These are phyloP conservation scores for Penicillium simplicissimum DNA, from an alignment of 495 filamentous ascomycete species.

Conservation along the genomic window DNA sequence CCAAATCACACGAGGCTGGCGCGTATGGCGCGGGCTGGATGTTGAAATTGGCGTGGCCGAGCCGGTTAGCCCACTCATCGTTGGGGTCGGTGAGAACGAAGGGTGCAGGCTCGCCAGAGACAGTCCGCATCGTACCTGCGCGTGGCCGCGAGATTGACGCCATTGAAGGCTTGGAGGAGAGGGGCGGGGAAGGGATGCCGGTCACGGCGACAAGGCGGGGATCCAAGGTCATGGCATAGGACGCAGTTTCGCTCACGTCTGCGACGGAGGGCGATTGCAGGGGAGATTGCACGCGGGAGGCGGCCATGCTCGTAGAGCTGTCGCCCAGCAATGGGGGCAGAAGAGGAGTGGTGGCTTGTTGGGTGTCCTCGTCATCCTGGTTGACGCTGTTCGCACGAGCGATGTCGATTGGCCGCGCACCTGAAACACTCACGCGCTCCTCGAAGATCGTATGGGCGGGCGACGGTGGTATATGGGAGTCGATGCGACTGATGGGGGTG, in stretches of 20 bases:
- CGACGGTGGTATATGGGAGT: constrained; percentile 59
- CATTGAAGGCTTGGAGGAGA: constrained; percentile 76
- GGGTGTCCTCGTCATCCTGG: constrained; percentile 56
- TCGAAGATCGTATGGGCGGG: constrained; percentile 68
- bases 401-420: constrained; percentile 55
- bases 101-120: constrained; percentile 57
- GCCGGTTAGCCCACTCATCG: constrained; percentile 78
- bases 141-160: constrained; percentile 66
- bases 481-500: constrained; percentile 50
- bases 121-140: constrained; percentile 47
- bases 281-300: constrained; percentile 63
- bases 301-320: constrained; percentile 39
- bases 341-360: constrained; percentile 74
- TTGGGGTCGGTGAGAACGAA: constrained; percentile 62
- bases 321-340: constrained; percentile 77
- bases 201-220: constrained; percentile 47
- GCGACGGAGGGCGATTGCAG: constrained; percentile 78
- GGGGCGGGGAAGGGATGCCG: constrained; percentile 67
- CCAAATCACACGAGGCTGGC: constrained; percentile 58
- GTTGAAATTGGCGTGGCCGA: constrained; percentile 91
- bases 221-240: constrained; percentile 42
- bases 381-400: constrained; percentile 55
- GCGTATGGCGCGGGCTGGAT: constrained; percentile 81
- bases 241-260: constrained; percentile 39
- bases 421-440: constrained; percentile 53